phyloP scores from a whole-genome alignment of 2,329 filamentous ascomycete species.

The Thelonectria rubi region DNA sequence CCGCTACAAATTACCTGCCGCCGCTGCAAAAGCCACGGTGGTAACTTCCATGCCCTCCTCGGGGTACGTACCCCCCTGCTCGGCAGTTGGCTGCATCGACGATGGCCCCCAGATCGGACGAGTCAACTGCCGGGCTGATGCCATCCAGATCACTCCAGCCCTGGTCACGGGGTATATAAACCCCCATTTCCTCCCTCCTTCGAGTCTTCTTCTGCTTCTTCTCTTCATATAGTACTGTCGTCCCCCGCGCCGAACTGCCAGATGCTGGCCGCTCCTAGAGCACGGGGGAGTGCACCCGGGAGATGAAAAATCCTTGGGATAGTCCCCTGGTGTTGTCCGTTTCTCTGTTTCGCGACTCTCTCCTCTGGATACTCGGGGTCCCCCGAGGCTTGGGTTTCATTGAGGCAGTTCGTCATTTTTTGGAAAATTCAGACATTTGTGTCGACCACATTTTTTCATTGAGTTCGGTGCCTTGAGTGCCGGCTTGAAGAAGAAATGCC shows the following conservation, averaged over 20 bases:
- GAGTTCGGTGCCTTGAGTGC: constrained; percentile 12
- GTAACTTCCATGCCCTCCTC: background rate
- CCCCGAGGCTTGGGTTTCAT: too few species aligned
- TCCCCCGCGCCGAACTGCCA: too few species aligned
- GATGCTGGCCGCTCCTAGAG: too few species aligned
- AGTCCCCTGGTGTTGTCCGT: too few species aligned
- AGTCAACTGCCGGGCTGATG: constrained; percentile 1
- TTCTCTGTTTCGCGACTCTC: too few species aligned
- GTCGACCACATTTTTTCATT: constrained; percentile 8
- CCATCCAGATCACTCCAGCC: background rate
- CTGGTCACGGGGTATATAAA: constrained; percentile 12
- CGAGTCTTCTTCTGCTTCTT: constrained; percentile 5
- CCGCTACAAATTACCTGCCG: too few species aligned
- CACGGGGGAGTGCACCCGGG: too few species aligned
- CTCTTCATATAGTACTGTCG: too few species aligned
- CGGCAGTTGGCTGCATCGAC: constrained; percentile 5
- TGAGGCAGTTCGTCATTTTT: too few species aligned
- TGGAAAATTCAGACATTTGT: background rate
- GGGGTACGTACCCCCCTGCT: background rate
- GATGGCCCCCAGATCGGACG: background rate
- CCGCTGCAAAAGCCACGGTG: too few species aligned
- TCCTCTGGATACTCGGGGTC: too few species aligned
- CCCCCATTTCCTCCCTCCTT: background rate
- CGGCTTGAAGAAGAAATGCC: constrained; percentile 9
- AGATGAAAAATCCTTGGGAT: too few species aligned